phyloP scores from a whole-genome alignment of 192 early-diverging fungal genomes.

The Linnemannia hyalina region DNA sequence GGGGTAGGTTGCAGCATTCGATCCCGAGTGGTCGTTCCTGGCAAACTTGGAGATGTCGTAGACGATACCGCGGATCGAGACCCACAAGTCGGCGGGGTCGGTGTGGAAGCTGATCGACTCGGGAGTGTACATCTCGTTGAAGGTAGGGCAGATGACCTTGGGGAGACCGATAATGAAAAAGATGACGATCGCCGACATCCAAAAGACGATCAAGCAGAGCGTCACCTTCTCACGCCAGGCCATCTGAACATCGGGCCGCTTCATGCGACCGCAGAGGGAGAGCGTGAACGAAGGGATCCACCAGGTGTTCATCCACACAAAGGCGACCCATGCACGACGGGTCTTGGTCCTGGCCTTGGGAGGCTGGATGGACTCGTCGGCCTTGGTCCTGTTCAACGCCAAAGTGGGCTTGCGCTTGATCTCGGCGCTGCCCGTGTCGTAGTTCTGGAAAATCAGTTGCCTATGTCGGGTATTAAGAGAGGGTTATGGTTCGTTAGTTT shows the following conservation, averaged over 20 bases:
- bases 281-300: conserved; percentile 78
- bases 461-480: not conserved
- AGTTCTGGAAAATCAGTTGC: conserved; percentile 49
- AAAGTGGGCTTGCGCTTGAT: conserved; percentile 58
- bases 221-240: conserved; percentile 96
- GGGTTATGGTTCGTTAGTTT: not conserved
- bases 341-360: conserved; percentile 56
- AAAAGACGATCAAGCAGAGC: conserved; percentile 86
- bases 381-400: conserved; percentile 44
- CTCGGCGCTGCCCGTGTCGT: conserved; percentile 27
- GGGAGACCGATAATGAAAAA: conserved; percentile 93
- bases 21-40: conserved; percentile 64
- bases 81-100: conserved; percentile 71
- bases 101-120: conserved; percentile 69
- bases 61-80: conserved; percentile 71
- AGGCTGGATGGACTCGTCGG: conserved; percentile 61
- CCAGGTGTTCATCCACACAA: conserved; percentile 86
- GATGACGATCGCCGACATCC: conserved; percentile 79
- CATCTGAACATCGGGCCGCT: conserved; percentile 92
- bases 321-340: conserved; percentile 75
- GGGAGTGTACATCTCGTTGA: conserved; percentile 70
- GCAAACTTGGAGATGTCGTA: conserved; percentile 78
- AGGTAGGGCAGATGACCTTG: conserved; percentile 83
- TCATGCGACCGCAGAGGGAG: conserved; percentile 76
- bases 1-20: conserved; percentile 29